These are phyloP conservation scores for Raphanus raphanistrum DNA, from an alignment of 345 rosid genomes.

Conservation along the genomic window DNA sequence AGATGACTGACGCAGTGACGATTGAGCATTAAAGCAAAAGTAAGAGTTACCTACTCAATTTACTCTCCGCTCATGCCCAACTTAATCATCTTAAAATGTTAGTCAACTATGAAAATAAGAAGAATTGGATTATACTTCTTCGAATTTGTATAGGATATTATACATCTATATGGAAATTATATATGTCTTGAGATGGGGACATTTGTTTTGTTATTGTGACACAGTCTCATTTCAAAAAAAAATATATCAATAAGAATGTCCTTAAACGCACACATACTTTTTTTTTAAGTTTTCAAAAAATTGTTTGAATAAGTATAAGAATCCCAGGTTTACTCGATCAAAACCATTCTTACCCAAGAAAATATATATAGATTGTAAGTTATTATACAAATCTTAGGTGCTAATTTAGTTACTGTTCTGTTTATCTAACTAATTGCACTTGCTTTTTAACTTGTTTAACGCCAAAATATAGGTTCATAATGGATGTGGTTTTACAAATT, in stretches of 20 bases:
- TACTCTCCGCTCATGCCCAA: neutral
- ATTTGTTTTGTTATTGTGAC: neutral
- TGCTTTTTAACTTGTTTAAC: neutral
- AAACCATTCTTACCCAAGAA: neutral
- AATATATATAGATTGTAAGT: neutral
- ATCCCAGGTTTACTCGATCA: neutral
- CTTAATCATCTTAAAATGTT: neutral
- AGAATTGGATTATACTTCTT: neutral
- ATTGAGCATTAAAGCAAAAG: neutral
- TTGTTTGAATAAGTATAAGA: neutral
- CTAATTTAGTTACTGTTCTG: neutral
- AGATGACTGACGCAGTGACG: neutral
- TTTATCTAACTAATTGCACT: neutral
- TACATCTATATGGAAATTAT: neutral
- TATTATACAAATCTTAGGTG: neutral
- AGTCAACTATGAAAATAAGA: neutral
- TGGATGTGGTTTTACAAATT: neutral
- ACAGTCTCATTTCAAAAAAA: neutral
- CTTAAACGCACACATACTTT: neutral
- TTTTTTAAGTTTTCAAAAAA: neutral
- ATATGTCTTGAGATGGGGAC: neutral
- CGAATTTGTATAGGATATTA: neutral
- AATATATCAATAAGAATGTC: neutral
- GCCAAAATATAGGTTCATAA: neutral
- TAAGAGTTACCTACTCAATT: neutral